Base-by-base conservation (phyloP, 2,329 filamentous ascomycete genomes). In the Emergomyces pasteurianus region DNA sequence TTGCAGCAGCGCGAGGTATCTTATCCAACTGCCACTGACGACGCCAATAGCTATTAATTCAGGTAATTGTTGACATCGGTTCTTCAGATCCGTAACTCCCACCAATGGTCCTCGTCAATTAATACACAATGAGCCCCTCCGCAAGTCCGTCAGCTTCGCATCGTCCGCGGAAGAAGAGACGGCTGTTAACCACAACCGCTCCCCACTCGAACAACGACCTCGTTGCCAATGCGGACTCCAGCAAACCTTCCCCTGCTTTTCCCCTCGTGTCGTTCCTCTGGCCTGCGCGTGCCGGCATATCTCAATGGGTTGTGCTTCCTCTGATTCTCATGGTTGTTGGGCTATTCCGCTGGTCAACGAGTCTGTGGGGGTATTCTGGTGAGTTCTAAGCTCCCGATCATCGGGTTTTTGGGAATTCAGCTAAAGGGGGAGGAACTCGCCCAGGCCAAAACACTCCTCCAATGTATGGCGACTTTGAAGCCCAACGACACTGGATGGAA, bases 401-500 rank as follows among this genome's bases (percentile, higher is more conserved):
- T 36, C 23, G 16, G 40, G 3, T 50, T 34, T 40, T 53, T 1
- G 54, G 3, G 54, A 38, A 63, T 53, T 54, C 49, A 40, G 23
- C 54, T 61, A 49, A 55, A 6, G 8, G 58, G 42, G 9, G 16
- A 36, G 1, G 8, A 16, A 59, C 60, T 68, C 38, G 65, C 52
- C 2, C 63, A 91, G 89, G 92, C 60, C 89, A 87, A 69, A 79
- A 87, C 62, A 84, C 83, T 63, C 92, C 92, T 42, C 94, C 94
- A 6, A 91, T 96, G 85, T 89, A 92, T 71, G 94, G 94, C 66
- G 94, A 99, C 75, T 99, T 96, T 76, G 94, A 99, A 78, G 94
- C 95, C 3, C 94, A 99, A 74, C 81, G 94, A 68, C 94, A 99
- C 75, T 99, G 94, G 94, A 96, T 99, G 92, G 94, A 99, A 71